Percentiles rank a stretch among this genome's conserved stretches.
Evolutionary conservation across 805 yeast species (phyloP).

Genomic region (Huiozyma sinensis): DNA sequence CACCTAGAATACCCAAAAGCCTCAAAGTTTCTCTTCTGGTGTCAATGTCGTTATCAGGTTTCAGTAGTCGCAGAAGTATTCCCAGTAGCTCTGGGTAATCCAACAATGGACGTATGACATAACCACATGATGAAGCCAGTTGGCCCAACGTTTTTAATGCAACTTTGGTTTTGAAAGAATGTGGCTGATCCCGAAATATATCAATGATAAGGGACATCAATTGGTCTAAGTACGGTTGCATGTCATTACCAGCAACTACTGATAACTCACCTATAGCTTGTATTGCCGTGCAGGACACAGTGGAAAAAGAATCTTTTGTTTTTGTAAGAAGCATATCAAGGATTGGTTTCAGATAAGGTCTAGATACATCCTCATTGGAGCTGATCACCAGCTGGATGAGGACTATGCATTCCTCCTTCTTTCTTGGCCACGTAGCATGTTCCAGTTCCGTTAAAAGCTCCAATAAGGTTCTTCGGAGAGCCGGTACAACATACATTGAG

Average conservation of each 20-base stretch:
- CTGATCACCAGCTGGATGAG: constrained; percentile 63
- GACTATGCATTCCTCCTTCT: constrained; percentile 79
- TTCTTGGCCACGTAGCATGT: constrained; percentile 62
- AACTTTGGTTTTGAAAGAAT: constrained; percentile 79
- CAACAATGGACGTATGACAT: constrained; percentile 84
- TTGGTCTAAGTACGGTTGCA: constrained; percentile 57
- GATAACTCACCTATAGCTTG: constrained; percentile 84
- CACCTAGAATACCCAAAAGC: constrained; percentile 87
- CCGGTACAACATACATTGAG: constrained; percentile 94
- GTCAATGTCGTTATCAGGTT: constrained; percentile 63
- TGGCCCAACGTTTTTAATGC: constrained; percentile 84
- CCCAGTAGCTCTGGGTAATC: constrained; percentile 87
- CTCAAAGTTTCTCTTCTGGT: constrained; percentile 83
- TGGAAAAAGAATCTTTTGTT: constrained; percentile 58
- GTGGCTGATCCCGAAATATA: constrained; percentile 85
- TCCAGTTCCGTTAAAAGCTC: constrained; percentile 80
- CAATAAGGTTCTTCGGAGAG: constrained; percentile 73
- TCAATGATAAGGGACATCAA: constrained; percentile 83
- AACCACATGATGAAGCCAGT: constrained; percentile 81
- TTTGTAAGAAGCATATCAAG: constrained; percentile 72
- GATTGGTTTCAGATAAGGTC: constrained; percentile 88
- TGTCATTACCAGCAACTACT: constrained; percentile 67
- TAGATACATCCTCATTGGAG: constrained; percentile 70
- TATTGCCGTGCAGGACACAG: constrained; percentile 80
- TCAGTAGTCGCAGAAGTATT: constrained; percentile 67